These are phyloP conservation scores for Collybiopsis luxurians DNA, from an alignment of 768 basidiomycete genomes.

Conservation along the genomic window DNA sequence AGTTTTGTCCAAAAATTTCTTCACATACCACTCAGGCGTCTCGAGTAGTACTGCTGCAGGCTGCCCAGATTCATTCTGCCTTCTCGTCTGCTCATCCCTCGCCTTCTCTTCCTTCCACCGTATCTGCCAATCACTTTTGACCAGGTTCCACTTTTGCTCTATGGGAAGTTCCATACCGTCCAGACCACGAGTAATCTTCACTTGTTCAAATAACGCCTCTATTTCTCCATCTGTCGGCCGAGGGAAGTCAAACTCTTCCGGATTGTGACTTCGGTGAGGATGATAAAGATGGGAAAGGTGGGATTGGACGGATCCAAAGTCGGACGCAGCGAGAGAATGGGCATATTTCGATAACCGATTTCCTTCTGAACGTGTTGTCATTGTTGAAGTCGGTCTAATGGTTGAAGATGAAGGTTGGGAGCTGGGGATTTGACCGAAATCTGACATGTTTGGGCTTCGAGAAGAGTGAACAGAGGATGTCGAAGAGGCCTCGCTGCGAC, in stretches of 20 bases:
- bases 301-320: conserved; percentile 39
- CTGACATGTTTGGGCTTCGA: conserved; percentile 48
- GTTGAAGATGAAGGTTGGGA: conserved; percentile 29
- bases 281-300: conserved; percentile 55
- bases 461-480: conserved; percentile 37
- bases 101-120: conserved; percentile 74
- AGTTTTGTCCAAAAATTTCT: conserved; percentile 84
- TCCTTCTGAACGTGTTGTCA: conserved; percentile 54
- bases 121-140: conserved; percentile 78
- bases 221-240: conserved; percentile 80
- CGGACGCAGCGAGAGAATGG: conserved; percentile 49
- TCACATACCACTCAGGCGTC: conserved; percentile 91
- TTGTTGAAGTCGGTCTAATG: conserved; percentile 47
- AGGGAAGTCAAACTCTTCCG: conserved; percentile 61
- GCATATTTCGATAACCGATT: conserved; percentile 64
- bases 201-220: conserved; percentile 74
- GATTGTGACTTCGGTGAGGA: conserved; percentile 39
- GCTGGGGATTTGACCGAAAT: conserved; percentile 47
- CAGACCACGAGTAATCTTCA: conserved; percentile 69
- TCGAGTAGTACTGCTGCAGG: conserved; percentile 54
- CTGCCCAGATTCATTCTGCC: conserved; percentile 58
- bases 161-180: conserved; percentile 57
- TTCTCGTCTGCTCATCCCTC: conserved; percentile 59
- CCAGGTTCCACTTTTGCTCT: conserved; percentile 91
- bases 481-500: conserved; percentile 55